Base-by-base conservation (phyloP, 495 filamentous ascomycete genomes). In the Penicillium longicatenatum region DNA sequence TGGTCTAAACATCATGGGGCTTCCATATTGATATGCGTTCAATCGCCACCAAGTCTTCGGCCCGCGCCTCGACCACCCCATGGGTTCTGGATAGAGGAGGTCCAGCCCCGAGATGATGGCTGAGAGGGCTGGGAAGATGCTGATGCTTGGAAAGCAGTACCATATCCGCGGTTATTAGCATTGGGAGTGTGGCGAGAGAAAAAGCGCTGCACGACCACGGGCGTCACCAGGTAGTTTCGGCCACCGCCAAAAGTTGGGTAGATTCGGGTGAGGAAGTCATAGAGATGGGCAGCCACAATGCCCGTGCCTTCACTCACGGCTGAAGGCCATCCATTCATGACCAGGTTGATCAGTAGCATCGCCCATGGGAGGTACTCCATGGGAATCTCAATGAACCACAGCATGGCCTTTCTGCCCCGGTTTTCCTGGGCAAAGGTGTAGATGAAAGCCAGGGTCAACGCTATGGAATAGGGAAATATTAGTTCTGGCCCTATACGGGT, bases 401-500 rank as follows among this genome's bases (percentile, higher is more conserved):
- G 90, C 33, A 71, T 83, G 8, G 86, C 77, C 59, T 86, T 86
- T 56, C 72, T 77, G 52, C 88, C 87, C 48, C 89, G 85, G 69
- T 92, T 89, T 56, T 93, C 91, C 70, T 95, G 92, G 10, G 83
- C 79, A 45, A 84, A 89, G 12, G 91, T 96, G 70, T 93, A 96
- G 58, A 84, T 82, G 44, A 94, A 79, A 17, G 89, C 90, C 42
- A 95, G 75, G 49, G 88, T 85, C 52, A 97, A 80, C 20, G 86
- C 89, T 86, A 58, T 44, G 20, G 16, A 4, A 26, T 10, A 19
- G 12, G 22, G 17, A 41, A 9, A 29, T 11, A 17, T 50, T 35
- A 16, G 54, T n/a, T 60, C 75, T 54, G n/a, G 22, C 33, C 30
- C 11, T 22, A 4, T 12, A 37, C 51, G 26, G 50, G 54, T 24